A percentile compares a stretch with the other conserved stretches of the same genome.
Evolutionary conservation across 495 filamentous ascomycete species (phyloP).

Genomic region (Collariella sp.): DNA sequence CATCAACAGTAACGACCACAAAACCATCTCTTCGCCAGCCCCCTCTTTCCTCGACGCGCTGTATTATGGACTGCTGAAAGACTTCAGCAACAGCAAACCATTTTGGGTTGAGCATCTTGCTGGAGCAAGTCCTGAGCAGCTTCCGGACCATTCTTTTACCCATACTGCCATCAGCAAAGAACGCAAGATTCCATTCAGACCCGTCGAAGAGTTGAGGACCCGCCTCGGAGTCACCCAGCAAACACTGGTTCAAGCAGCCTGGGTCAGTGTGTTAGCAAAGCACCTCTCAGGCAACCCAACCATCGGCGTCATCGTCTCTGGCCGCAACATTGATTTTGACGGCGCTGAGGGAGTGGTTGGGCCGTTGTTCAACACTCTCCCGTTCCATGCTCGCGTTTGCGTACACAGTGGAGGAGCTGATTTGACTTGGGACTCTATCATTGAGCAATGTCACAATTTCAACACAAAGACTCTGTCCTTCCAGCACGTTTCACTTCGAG

Average conservation of each 20-base stretch:
- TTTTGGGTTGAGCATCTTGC: conserved; percentile 62
- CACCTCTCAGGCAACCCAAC: conserved; percentile 31
- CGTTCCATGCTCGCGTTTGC: conserved; percentile 39
- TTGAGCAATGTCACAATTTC: conserved; percentile 51
- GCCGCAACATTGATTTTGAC: conserved; percentile 56
- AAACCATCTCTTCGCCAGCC: no score
- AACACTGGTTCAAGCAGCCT: conserved; percentile 63
- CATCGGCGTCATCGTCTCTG: conserved; percentile 62
- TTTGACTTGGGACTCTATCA: conserved; percentile 43
- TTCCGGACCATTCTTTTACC: conserved; percentile 15
- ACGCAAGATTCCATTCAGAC: conserved; percentile 21
- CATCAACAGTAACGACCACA: conserved; percentile 5
- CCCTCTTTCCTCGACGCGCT: conserved; percentile 47
- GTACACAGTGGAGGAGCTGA: conserved; percentile 18
- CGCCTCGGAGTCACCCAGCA: conserved; percentile 64
- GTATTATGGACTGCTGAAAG: conserved; percentile 49
- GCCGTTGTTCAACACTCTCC: conserved; percentile 86
- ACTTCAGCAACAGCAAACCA: conserved; percentile 41
- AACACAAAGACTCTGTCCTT: conserved; percentile 52
- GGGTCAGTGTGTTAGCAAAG: conserved; percentile 46
- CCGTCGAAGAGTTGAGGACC: conserved; percentile 40
- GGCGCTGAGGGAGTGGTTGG: conserved; percentile 64
- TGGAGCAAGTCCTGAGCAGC: conserved; percentile 27
- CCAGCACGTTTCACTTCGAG: conserved; percentile 62
- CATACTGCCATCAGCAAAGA: conserved; percentile 8